Evolutionary conservation across 2,329 filamentous ascomycete genomes (phyloP).

Genomic region (Fusarium albosuccineum): DNA sequence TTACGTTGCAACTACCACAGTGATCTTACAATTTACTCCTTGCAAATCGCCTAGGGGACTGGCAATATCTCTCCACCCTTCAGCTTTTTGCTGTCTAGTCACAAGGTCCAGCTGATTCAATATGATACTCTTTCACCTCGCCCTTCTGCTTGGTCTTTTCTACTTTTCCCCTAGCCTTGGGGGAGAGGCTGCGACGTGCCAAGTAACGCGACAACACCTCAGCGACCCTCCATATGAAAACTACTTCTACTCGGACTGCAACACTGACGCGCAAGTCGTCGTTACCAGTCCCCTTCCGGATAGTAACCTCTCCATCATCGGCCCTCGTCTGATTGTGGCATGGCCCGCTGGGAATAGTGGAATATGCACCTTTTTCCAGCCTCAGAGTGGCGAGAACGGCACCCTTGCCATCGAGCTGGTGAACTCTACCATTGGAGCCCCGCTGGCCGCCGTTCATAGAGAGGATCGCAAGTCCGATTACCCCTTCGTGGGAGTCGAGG

Average conservation of each 20-base stretch:
- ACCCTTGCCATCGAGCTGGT: conserved; percentile 65
- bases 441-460: conserved; percentile 60
- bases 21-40: too few relatives aligned
- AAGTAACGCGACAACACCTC: conserved; percentile 47
- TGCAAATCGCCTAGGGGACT: too few relatives aligned
- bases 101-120: not conserved
- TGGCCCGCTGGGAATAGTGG: conserved; percentile 77
- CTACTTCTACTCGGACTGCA: conserved; percentile 75
- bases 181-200: not conserved
- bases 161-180: not conserved
- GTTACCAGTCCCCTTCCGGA: conserved; percentile 68
- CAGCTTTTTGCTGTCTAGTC: too few relatives aligned
- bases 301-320: conserved; percentile 67
- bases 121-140: not conserved
- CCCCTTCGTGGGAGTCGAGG: conserved; percentile 66
- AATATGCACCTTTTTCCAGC: conserved; percentile 67
- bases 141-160: not conserved
- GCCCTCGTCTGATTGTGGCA: conserved; percentile 70
- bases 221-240: conserved; percentile 72
- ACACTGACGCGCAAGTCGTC: conserved; percentile 70
- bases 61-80: too few relatives aligned
- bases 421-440: conserved; percentile 61
- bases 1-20: too few relatives aligned
- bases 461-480: conserved; percentile 44
- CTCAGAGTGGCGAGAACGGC: conserved; percentile 66